Base-by-base conservation (phyloP, 106 monocot genomes). In the Cymbidium sinense region DNA sequence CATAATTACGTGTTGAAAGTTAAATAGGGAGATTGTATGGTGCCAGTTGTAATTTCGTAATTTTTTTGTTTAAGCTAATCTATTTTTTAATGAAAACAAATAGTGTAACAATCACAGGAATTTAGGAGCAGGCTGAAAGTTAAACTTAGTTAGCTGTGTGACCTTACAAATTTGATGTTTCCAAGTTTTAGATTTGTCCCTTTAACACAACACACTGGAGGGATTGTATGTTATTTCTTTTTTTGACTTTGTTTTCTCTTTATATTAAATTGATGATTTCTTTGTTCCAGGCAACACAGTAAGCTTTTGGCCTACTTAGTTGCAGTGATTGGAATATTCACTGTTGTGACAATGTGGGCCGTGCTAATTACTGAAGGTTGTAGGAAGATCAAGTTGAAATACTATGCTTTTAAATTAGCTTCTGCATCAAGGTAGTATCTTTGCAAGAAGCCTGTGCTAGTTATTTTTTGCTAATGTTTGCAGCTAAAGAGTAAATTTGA, bases 361-460 rank as follows among this genome's bases (percentile, higher is more conserved):
- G 95, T 99, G 20, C 79, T 99, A 43, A 91, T 99, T 75, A 99
- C 99, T 39, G 95, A 99, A 85, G 95, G 99, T 77, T 99, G 95
- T 79, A 90, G 99, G 80, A 99, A 93, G 80, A 88, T 99, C 83
- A 99, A 95, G 81, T 85, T 99, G 75, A 86, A 89, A 69, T 99
- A 99, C 70, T 99, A 99, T 77, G 95, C 75, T 83, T 99, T 99
- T 82, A 99, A 93, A 81, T 83, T 99, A 76, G 92, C 99, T 83
- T 99, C 99, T 83, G 77, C 78, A 67, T 71, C 92, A 79, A 88
- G 98, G 98, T 98, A 27, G 75, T 67, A 35, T 35, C 25, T 65
- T 23, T 67, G 13, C 43, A 29, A 47, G 11, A 47, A 47, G 6
- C 27, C 50, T 50, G 9, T 73, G 50, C 50, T 50, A 27, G 50